Evolutionary conservation across 2,329 filamentous ascomycete genomes (phyloP), one percentile per base, ranked within the genome.

Genomic region (Alternaria incomplexa): DNA sequence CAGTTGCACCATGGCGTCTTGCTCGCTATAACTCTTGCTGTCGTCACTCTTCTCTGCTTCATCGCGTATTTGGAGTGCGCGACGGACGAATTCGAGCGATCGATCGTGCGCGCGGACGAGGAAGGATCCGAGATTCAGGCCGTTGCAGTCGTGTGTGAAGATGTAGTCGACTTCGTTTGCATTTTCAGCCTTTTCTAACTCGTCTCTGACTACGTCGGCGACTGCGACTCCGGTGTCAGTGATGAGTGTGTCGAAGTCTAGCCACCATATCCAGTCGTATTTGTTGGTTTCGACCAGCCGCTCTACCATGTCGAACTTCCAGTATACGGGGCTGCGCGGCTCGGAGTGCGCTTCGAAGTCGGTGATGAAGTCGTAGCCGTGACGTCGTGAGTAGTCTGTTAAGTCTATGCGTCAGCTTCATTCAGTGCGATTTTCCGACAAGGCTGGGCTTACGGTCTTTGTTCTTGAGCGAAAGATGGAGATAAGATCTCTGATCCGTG

Each of bases 241-340:
- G 63, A 82, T 76, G 15, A 82, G 66, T 1, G 79, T 81, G 63
- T 82, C 80, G 46, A 80, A 80, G 64, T 82, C 80, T 10, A 81
- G 64, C 79, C 79, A 81, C 81, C 80, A 82, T 20, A 82, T 73
- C 81, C 80, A 82, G 58, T 81, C 78, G 60, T 78, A 77, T 61
- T 75, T 76, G 44, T 66, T 65, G 7, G 69, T 64, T 30, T 76
- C 74, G 64, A 80, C 72, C 15, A 79, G 64, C n/a, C 73, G 71
- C 58, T 79, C 73, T 6, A 77, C 71, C 77, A 81, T 81, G 63
- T 80, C 70, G 58, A 79, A 77, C 59, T 81, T 82, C 70, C 76
- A 78, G 66, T 73, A 81, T 25, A 76, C 71, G 8, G 55, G 12
- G 74, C 73, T 28, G 67, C 73, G 52, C 68, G 75, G 13, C 71